phyloP scores from a whole-genome alignment of 2,329 filamentous ascomycete species.

The Mycosphaerella arachidis region DNA sequence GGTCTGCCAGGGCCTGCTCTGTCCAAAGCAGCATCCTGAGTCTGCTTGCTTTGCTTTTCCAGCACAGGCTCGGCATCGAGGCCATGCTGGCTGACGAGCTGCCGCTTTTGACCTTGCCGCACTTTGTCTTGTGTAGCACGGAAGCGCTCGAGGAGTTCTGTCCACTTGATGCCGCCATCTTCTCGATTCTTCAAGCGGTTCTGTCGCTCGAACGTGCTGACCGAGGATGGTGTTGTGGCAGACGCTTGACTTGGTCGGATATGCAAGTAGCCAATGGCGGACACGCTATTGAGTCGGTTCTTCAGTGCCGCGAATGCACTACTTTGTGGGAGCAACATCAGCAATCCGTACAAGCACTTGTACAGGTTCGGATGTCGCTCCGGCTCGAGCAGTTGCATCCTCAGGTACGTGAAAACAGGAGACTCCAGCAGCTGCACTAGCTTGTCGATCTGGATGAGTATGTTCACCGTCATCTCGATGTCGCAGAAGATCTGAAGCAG shows the following conservation, averaged over 20 bases:
- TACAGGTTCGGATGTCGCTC: conserved; percentile 94
- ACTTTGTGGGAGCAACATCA: conserved; percentile 98
- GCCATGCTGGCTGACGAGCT: conserved; percentile 24
- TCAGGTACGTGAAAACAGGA: conserved; percentile 94
- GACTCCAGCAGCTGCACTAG: conserved; percentile 94
- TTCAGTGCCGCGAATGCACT: conserved; percentile 95
- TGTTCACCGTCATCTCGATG: conserved; percentile 97
- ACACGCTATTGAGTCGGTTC: conserved; percentile 93
- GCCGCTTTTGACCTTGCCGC: conserved; percentile 58
- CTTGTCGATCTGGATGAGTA: conserved; percentile 98
- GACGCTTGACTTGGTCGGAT: conserved; percentile 42
- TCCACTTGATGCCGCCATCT: conserved; percentile 67
- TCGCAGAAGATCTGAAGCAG: conserved; percentile 96
- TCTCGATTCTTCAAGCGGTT: conserved; percentile 79
- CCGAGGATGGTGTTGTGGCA: conserved; percentile 30
- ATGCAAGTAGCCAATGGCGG: conserved; percentile 92
- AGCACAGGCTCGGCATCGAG: conserved; percentile 21
- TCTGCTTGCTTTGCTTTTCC: conserved; percentile 20
- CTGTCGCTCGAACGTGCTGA: conserved; percentile 47
- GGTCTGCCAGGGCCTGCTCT: conserved; percentile 12
- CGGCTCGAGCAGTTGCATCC: conserved; percentile 89
- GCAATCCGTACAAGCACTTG: conserved; percentile 81
- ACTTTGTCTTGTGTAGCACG: conserved; percentile 83
- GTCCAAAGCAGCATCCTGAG: conserved; percentile 1
- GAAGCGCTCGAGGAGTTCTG: conserved; percentile 91